Conservation (phyloP, 768 basidiomycete genomes). For the Artomyces pyxidatus region DNA sequence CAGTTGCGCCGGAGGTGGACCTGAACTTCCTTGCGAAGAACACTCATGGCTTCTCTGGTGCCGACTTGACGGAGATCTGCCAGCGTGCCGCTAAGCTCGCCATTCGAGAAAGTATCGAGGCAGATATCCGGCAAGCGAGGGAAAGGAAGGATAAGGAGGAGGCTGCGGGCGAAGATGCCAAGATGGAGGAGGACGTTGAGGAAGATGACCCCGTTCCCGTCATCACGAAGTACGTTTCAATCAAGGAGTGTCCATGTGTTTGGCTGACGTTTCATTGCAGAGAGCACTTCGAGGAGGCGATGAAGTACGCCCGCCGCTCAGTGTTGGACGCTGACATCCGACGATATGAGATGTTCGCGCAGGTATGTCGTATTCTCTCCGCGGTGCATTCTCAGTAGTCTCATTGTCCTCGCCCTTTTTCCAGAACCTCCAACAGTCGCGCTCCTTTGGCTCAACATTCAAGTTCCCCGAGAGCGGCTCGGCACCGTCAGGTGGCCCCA, state of each 20-base stretch:
- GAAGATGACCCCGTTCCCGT: conserved; percentile 86
- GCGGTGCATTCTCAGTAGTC: not conserved
- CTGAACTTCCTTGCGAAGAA: conserved; percentile 80
- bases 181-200: conserved; percentile 64
- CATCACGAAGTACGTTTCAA: conserved; percentile 56
- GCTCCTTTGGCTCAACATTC: conserved; percentile 92
- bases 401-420: conserved; percentile 12
- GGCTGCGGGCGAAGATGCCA: conserved; percentile 54
- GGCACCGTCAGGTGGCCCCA: conserved; percentile 24
- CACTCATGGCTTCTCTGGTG: conserved; percentile 98
- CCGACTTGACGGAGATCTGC: conserved; percentile 98
- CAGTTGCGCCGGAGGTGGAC: conserved; percentile 75
- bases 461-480: conserved; percentile 85
- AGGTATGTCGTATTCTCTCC: conserved; percentile 33
- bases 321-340: conserved; percentile 96
- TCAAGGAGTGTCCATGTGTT: conserved; percentile 4
- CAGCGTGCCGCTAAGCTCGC: conserved; percentile 96
- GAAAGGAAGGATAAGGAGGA: conserved; percentile 81
- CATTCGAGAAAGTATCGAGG: conserved; percentile 89
- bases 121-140: conserved; percentile 73
- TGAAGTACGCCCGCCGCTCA: conserved; percentile 94
- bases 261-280: conserved; percentile 23
- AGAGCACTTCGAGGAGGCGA: conserved; percentile 97
- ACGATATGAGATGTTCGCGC: conserved; percentile 97
- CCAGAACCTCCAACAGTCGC: conserved; percentile 83